Conservation (phyloP, 257 asterid genomes). For the Thymus quinquecostatus region DNA sequence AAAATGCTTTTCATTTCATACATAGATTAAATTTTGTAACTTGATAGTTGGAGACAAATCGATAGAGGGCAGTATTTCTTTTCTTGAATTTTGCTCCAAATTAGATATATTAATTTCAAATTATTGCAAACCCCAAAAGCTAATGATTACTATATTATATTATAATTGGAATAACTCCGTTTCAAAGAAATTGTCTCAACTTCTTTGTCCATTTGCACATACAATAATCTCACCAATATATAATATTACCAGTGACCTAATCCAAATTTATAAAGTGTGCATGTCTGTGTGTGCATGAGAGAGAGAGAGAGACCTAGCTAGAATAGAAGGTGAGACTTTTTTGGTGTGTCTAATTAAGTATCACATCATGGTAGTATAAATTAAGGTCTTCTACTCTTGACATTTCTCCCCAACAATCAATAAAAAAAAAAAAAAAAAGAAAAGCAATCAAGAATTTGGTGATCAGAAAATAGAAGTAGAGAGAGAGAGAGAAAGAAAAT, state of each 20-base stretch:
- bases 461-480: slow-evolving; percentile 10
- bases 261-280: slow-evolving; percentile 44
- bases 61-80: slow-evolving; percentile 37
- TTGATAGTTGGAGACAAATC: slow-evolving; percentile 44
- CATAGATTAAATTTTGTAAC: too few relatives aligned
- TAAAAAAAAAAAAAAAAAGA: not conserved
- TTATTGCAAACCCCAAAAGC: slow-evolving; percentile 40
- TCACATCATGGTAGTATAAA: slow-evolving; percentile 57
- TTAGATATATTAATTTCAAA: slow-evolving; percentile 27
- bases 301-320: not conserved
- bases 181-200: slow-evolving; percentile 34
- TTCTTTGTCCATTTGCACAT: slow-evolving; percentile 41
- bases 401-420: slow-evolving; percentile 35
- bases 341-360: slow-evolving; percentile 37
- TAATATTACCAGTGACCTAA: slow-evolving; percentile 49
- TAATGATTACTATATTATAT: slow-evolving; percentile 1
- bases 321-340: slow-evolving; percentile 42
- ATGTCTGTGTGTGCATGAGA: slow-evolving; percentile 8
- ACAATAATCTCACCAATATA: not conserved
- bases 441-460: not conserved
- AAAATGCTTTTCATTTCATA: too few relatives aligned
- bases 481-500: not conserved
- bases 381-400: slow-evolving; percentile 56
- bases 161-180: slow-evolving; percentile 6
- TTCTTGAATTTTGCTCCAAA: slow-evolving; percentile 40